Evolutionary conservation across 2,329 filamentous ascomycete species (phyloP), one percentile per base, ranked within the genome.

Genomic region (Geosmithia flava): DNA sequence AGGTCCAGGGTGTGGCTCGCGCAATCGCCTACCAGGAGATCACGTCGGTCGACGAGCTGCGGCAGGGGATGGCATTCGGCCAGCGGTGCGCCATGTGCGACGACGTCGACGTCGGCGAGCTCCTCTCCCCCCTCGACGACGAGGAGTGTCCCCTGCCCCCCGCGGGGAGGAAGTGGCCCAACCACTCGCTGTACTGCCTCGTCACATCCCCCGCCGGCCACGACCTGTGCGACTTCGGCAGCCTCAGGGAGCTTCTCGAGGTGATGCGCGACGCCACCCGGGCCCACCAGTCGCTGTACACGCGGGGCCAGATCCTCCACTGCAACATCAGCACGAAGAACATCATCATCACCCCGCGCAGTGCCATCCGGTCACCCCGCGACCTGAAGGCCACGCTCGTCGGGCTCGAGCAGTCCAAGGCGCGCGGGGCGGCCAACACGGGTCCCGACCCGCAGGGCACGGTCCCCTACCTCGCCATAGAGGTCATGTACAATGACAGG

Each of bases 291-390:
- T 64, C 59, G 16, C 53, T 70, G 0, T 61, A 62, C 29, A 13
- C 55, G 1, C 48, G 60, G 5, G 57, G 59, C 11, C 55, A 57
- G 6, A 64, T 68, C 47, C 58, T 68, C 8, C 59, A 69, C 49
- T 54, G 54, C 30, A 60, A 68, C 39, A 60, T 69, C 15, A 68
- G 60, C 0, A 52, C 59, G 29, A 62, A 63, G 44, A 68, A 67
- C 50, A 64, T 67, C 43, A 65, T 67, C 49, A 64, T 67, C 8
- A 62, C n/a, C n/a, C n/a, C n/a, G n/a, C n/a, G n/a, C n/a, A n/a
- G n/a, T n/a, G n/a, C n/a, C n/a, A n/a, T n/a, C n/a, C n/a, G n/a
- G n/a, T n/a, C n/a, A n/a, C n/a, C n/a, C n/a, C 58, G 7, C 45
- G 55, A n/a, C 39, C 46, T 8, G 15, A 56, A 51, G 19, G 62